These are phyloP conservation scores for Nepenthes mirabilis DNA, from an alignment of 148 eudicot species.

Conservation along the genomic window DNA sequence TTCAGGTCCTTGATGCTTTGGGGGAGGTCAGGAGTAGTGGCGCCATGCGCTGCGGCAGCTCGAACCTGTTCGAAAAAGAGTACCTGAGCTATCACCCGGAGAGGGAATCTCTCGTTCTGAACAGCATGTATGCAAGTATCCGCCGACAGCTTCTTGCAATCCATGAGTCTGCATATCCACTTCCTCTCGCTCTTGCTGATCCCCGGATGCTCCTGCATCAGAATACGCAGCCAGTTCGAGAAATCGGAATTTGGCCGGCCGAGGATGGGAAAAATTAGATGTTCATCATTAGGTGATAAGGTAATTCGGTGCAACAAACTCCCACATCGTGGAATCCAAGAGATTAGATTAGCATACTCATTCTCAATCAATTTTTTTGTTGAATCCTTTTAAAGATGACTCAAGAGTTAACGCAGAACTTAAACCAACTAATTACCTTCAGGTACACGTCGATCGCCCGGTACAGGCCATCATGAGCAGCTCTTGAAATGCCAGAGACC, in stretches of 20 bases:
- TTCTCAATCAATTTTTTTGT: too few species aligned
- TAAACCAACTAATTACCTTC: constrained; percentile 43
- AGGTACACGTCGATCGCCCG: constrained; percentile 88
- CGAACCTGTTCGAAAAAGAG: constrained; percentile 92
- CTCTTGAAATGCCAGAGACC: constrained; percentile 58
- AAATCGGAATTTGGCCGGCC: too few species aligned
- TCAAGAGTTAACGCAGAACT: constrained; percentile 1
- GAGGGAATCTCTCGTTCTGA: constrained; percentile 85
- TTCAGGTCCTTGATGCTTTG: constrained; percentile 50
- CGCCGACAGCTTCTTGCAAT: constrained; percentile 93
- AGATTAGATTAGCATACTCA: too few species aligned
- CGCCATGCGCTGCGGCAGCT: constrained; percentile 72
- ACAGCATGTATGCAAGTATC: constrained; percentile 94
- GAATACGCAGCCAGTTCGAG: not conserved
- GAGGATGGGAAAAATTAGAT: too few species aligned
- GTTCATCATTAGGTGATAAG: too few species aligned
- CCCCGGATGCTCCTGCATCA: constrained; percentile 72
- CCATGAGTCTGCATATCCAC: constrained; percentile 67
- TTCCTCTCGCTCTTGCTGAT: constrained; percentile 84
- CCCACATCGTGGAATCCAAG: too few species aligned
- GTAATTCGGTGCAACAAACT: too few species aligned
- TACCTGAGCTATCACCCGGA: constrained; percentile 81
- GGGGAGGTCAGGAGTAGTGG: constrained; percentile 86
- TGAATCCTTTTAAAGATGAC: not conserved
- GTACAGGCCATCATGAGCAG: constrained; percentile 79